A percentile compares a stretch with the other conserved stretches of the same genome.
Evolutionary conservation across 1,284 basidiomycete genomes (phyloP).

Genomic region (Naganishia sp.): DNA sequence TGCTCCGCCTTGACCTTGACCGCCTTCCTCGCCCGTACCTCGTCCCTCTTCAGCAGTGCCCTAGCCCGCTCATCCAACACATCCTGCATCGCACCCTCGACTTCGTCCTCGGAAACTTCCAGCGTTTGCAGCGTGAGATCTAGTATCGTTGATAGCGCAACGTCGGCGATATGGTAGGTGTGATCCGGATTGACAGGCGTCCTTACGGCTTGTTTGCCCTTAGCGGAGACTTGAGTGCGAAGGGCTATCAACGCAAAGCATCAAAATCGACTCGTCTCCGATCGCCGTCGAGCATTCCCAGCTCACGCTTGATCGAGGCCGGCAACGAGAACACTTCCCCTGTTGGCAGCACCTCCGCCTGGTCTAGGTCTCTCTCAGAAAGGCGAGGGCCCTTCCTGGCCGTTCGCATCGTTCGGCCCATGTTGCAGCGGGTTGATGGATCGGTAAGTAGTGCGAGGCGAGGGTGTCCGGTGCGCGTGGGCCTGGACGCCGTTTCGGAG

Average conservation of each 20-base stretch:
- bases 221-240: background rate
- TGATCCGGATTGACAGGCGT: background rate
- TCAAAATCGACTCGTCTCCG: no score
- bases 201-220: background rate
- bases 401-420: slow-evolving; percentile 9
- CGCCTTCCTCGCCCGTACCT: background rate
- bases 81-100: background rate
- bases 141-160: background rate
- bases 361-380: background rate
- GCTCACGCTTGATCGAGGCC: background rate
- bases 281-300: background rate
- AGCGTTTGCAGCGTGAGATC: background rate
- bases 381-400: background rate
- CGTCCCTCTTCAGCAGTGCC: background rate
- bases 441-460: no score
- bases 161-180: background rate
- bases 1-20: background rate
- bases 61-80: background rate
- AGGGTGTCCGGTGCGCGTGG: no score
- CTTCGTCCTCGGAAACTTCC: background rate
- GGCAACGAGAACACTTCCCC: background rate
- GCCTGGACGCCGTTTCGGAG: no score
- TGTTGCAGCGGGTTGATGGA: background rate
- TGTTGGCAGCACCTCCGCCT: background rate
- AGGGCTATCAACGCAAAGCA: background rate